phyloP scores from a whole-genome alignment of 306 rosid species.

The Vigna hirtella region DNA sequence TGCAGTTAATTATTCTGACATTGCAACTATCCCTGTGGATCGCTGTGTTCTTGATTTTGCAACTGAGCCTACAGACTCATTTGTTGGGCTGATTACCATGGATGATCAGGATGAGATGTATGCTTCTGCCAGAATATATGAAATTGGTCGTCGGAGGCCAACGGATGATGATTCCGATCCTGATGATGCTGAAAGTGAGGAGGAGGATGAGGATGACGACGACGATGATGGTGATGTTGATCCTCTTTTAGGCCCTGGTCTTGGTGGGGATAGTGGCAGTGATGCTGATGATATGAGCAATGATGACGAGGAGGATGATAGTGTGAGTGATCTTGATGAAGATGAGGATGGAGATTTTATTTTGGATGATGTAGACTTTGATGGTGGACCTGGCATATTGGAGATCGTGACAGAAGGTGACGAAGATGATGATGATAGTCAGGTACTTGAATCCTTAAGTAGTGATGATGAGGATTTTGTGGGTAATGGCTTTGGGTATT shows the following conservation, averaged over 20 bases:
- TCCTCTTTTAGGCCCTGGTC: constrained; percentile 76
- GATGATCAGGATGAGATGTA: constrained; percentile 96
- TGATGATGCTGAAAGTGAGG: constrained; percentile 94
- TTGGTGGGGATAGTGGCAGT: constrained; percentile 81
- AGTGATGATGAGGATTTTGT: constrained; percentile 80
- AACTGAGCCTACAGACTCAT: constrained; percentile 89
- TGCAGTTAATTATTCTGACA: constrained; percentile 91
- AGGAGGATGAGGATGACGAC: constrained; percentile 85
- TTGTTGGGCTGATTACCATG: constrained; percentile 91
- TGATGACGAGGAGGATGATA: constrained; percentile 69
- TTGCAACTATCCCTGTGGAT: constrained; percentile 87
- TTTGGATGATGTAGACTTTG: constrained; percentile 74
- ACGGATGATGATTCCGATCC: constrained; percentile 99
- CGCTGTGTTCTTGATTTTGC: constrained; percentile 99
- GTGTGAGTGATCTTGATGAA: constrained; percentile 67
- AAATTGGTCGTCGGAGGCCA: constrained; percentile 93
- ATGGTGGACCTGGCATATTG: constrained; percentile 67
- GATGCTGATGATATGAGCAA: constrained; percentile 82
- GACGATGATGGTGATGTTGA: constrained; percentile 56
- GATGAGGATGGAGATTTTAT: constrained; percentile 79
- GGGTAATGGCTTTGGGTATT: constrained; percentile 71
- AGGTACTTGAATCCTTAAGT: constrained; percentile 62
- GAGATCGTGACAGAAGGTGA: constrained; percentile 79
- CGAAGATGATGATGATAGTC: constrained; percentile 84
- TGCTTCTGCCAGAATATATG: constrained; percentile 88